A percentile compares a stretch with the other conserved stretches of the same genome.
Evolutionary conservation across 352 stramenopile species (phyloP).

Genomic region (Globisporangium takayamanum): DNA sequence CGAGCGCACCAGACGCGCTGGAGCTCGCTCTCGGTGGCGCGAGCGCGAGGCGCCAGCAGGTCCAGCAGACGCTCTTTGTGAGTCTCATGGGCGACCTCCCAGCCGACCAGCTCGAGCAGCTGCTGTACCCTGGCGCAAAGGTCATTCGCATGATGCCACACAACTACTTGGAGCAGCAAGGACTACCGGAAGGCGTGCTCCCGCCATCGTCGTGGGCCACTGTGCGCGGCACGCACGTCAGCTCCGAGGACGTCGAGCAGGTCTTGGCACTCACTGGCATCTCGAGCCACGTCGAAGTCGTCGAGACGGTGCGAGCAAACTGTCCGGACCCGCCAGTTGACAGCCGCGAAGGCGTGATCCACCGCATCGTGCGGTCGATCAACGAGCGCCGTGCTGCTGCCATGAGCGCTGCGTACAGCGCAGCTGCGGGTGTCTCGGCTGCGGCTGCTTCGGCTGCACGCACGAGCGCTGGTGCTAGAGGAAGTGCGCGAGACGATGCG

Average conservation of each 20-base stretch:
- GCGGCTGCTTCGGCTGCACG: conserved; percentile 1
- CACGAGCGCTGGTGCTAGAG: conserved; percentile 7
- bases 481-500: conserved; percentile 3
- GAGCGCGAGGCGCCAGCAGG: conserved; percentile 10
- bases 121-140: conserved; percentile 55
- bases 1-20: conserved; percentile 42
- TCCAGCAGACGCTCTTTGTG: conserved; percentile 55
- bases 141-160: conserved; percentile 75
- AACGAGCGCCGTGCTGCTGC: conserved; percentile 20
- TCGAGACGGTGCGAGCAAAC: conserved; percentile 10
- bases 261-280: conserved; percentile 54
- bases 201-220: conserved; percentile 47
- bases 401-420: conserved; percentile 1
- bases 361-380: conserved; percentile 28
- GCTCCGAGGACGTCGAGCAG: conserved; percentile 44
- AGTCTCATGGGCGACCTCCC: conserved; percentile 64
- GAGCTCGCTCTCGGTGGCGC: conserved; percentile 13
- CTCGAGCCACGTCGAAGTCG: conserved; percentile 35
- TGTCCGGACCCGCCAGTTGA: conserved; percentile 5
- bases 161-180: conserved; percentile 44
- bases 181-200: conserved; percentile 43
- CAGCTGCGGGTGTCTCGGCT: not conserved
- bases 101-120: conserved; percentile 39
- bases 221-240: conserved; percentile 42
- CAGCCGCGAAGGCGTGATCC: conserved; percentile 19